Evolutionary conservation across 1,139 yeast species (phyloP), one percentile per base, ranked within the genome.

Genomic region (Candida labiduridarum): DNA sequence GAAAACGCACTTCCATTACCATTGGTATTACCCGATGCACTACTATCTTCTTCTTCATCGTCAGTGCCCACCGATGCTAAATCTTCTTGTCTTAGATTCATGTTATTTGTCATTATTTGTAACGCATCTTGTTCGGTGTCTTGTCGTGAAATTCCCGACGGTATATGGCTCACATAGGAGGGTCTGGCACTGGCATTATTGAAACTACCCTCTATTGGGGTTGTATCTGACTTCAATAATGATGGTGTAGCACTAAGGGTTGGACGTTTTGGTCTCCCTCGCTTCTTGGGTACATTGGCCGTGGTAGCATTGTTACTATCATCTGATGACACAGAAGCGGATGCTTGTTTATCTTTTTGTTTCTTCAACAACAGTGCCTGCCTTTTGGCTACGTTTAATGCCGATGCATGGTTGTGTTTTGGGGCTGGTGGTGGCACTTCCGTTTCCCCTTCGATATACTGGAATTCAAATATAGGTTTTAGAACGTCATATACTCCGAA

Each of bases 391-490:
- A 74, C 65, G 54, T 76, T 76, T 14, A 75, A 65, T 1, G 83
- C 82, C 7, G 83, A 72, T 0, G 92, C 90, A 68, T 87, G 92
- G 58, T 82, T 89, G 65, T 87, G 95, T 60, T 87, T 87, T 36
- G 94, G 94, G 4, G 94, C 94, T 4, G 89, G 90, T 4, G 94
- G 94, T 1, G 94, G 94, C 2, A 89, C 80, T 30, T 73, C 77
- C 0, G 82, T 72, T 52, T 69, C 61, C 8, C 91, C 89, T 53
- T 82, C 85, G 14, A 77, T 64, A 47, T 80, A 79, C 41, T 69
- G 67, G 58, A 82, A 84, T 45, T 84, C 87, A 58, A 94, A 87
- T 12, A 94, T 74, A 0, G 95, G 90, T 47, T 72, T 71, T 50
- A 94, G 71, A 25, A 80, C 76, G 2, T 82, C 87, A 52, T 76